phyloP scores from a whole-genome alignment of 768 basidiomycete species.

The Lyophyllum decastes region DNA sequence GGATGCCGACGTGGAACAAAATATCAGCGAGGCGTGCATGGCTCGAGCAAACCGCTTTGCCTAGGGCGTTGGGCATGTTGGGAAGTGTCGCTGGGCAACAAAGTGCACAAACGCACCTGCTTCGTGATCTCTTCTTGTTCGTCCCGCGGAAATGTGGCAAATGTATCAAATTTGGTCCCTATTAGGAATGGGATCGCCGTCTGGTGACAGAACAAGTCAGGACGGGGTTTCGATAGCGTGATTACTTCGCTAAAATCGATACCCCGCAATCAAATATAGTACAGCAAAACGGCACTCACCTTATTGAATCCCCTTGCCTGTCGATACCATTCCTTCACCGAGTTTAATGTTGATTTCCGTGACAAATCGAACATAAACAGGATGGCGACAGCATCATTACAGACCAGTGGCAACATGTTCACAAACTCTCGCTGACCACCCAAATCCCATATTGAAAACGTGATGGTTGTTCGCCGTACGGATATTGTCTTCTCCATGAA shows the following conservation, averaged over 20 bases:
- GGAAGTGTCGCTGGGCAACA: background rate
- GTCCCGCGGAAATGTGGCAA: constrained; percentile 92
- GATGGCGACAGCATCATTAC: constrained; percentile 99
- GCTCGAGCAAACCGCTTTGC: constrained; percentile 98
- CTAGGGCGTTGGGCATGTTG: constrained; percentile 36
- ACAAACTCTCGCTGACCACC: constrained; percentile 98
- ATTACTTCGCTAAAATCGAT: background rate
- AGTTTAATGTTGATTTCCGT: constrained; percentile 95
- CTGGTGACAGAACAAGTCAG: constrained; percentile 40
- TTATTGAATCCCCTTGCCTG: constrained; percentile 99
- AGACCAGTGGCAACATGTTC: constrained; percentile 97
- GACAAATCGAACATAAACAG: constrained; percentile 99
- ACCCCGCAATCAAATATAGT: background rate
- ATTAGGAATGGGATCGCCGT: constrained; percentile 98
- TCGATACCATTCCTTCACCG: constrained; percentile 99
- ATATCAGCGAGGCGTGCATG: constrained; percentile 99
- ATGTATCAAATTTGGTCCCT: constrained; percentile 98
- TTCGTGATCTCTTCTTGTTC: constrained; percentile 99
- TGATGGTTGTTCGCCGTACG: constrained; percentile 97
- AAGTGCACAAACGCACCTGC: constrained; percentile 55
- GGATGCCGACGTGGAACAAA: constrained; percentile 97
- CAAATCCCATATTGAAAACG: constrained; percentile 99
- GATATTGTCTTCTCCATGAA: constrained; percentile 99
- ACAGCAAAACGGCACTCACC: constrained; percentile 46
- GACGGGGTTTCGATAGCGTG: background rate